phyloP scores from a whole-genome alignment of 441 rosid genomes.

The Aleurites moluccanus region DNA sequence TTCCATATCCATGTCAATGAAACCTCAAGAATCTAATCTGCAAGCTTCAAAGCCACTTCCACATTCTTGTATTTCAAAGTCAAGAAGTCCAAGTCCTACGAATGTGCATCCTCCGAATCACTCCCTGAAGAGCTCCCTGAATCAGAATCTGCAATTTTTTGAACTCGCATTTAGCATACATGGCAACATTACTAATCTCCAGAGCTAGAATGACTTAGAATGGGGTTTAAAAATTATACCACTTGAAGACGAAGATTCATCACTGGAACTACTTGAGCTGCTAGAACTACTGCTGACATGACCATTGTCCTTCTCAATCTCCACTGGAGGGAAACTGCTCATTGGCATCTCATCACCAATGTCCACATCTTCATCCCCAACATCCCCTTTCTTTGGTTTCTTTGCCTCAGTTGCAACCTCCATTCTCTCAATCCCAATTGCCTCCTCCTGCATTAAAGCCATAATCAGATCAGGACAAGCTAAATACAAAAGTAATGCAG shows the following conservation, averaged over 20 bases:
- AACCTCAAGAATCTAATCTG: slow-evolving; percentile 5
- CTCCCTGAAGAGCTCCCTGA: slow-evolving; percentile 95
- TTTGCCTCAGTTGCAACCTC: slow-evolving; percentile 50
- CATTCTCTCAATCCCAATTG: slow-evolving; percentile 35
- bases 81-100: slow-evolving; percentile 25
- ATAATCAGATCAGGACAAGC: not conserved
- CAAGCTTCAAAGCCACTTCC: slow-evolving; percentile 6
- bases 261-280: slow-evolving; percentile 70
- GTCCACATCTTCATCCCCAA: slow-evolving; percentile 92
- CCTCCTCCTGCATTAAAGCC: slow-evolving; percentile 30
- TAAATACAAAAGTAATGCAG: not conserved
- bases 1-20: slow-evolving; percentile 4
- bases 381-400: slow-evolving; percentile 72
- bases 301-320: slow-evolving; percentile 80
- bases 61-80: not conserved
- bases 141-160: slow-evolving; percentile 58
- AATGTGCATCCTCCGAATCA: slow-evolving; percentile 82
- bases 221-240: slow-evolving; percentile 44
- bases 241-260: slow-evolving; percentile 82
- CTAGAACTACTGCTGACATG: slow-evolving; percentile 68
- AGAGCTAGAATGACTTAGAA: not conserved
- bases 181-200: no score
- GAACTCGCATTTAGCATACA: slow-evolving; percentile 14
- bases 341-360: slow-evolving; percentile 91
- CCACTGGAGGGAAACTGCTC: slow-evolving; percentile 78